Evolutionary conservation across 2,329 filamentous ascomycete species (phyloP).

Genomic region (Aureobasidium sp.): DNA sequence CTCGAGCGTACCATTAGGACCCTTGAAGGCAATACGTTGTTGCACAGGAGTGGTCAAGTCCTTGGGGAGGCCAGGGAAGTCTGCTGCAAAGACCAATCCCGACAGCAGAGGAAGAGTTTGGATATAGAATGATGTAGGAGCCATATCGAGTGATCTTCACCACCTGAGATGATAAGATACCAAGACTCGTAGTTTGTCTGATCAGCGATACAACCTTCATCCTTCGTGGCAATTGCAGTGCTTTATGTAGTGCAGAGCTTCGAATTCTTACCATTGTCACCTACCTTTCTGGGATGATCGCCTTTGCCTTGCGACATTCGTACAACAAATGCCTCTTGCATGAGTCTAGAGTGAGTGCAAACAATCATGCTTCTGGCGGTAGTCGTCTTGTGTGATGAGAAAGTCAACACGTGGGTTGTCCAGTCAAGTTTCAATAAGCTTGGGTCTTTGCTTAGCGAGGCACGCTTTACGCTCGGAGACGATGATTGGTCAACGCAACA

Average conservation of each 20-base stretch:
- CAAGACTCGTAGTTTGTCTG: neutral
- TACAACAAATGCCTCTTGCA: conserved; percentile 1
- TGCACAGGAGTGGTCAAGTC: conserved; percentile 50
- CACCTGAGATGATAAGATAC: neutral
- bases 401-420: neutral
- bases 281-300: conserved; percentile 7
- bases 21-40: conserved; percentile 47
- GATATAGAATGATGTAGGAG: neutral
- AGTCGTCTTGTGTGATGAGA: conserved; percentile 1
- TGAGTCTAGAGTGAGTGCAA: neutral
- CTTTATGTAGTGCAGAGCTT: neutral
- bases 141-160: neutral
- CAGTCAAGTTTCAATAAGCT: conserved; percentile 7
- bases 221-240: neutral
- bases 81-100: neutral
- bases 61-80: conserved; percentile 41
- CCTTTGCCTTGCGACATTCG: neutral
- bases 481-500: conserved; percentile 1
- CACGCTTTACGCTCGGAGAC: neutral
- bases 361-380: neutral
- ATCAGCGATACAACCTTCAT: neutral
- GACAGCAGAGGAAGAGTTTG: neutral
- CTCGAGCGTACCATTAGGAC: conserved; percentile 36
- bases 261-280: neutral
- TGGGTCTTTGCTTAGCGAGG: conserved; percentile 2